These are phyloP conservation scores for Trametes villosa DNA, from an alignment of 768 basidiomycete species.

Conservation along the genomic window DNA sequence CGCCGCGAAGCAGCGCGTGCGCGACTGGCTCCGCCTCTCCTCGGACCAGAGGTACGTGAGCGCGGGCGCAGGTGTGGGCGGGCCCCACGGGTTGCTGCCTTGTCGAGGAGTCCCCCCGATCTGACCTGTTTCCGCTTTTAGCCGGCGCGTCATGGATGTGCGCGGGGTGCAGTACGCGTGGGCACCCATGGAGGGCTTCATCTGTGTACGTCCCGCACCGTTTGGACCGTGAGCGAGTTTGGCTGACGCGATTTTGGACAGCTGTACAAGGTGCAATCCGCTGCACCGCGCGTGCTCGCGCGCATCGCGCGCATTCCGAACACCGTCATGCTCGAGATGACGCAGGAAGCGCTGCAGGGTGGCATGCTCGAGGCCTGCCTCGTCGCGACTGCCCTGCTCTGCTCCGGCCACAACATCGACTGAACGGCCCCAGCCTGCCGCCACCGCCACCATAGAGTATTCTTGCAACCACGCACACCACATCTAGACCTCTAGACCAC, in stretches of 20 bases:
- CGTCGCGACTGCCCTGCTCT: slow-evolving; percentile 57
- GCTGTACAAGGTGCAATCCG: slow-evolving; percentile 49
- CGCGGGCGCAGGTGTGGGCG: no score
- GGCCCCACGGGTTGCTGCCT: not conserved
- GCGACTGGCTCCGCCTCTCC: slow-evolving; percentile 60
- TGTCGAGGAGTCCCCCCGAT: not conserved
- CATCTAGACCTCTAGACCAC: not conserved
- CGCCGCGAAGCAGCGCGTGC: slow-evolving; percentile 51
- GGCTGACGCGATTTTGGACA: slow-evolving; percentile 30
- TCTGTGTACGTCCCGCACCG: slow-evolving; percentile 48
- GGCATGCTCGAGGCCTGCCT: slow-evolving; percentile 57
- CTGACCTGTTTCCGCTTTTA: slow-evolving; percentile 14
- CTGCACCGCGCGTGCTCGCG: slow-evolving; percentile 43
- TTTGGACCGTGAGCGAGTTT: not conserved
- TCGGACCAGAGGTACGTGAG: slow-evolving; percentile 50
- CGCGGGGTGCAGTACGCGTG: slow-evolving; percentile 56
- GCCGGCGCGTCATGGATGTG: slow-evolving; percentile 53
- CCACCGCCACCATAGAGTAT: not conserved
- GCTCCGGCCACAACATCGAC: slow-evolving; percentile 67
- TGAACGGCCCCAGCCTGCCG: slow-evolving; percentile 29
- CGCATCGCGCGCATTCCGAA: slow-evolving; percentile 52
- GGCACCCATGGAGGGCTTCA: slow-evolving; percentile 55
- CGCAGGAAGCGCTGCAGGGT: slow-evolving; percentile 55
- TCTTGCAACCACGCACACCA: not conserved
- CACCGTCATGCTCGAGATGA: slow-evolving; percentile 56